phyloP scores from a whole-genome alignment of 2,329 filamentous ascomycete species.

The Trichoderma lentiforme region DNA sequence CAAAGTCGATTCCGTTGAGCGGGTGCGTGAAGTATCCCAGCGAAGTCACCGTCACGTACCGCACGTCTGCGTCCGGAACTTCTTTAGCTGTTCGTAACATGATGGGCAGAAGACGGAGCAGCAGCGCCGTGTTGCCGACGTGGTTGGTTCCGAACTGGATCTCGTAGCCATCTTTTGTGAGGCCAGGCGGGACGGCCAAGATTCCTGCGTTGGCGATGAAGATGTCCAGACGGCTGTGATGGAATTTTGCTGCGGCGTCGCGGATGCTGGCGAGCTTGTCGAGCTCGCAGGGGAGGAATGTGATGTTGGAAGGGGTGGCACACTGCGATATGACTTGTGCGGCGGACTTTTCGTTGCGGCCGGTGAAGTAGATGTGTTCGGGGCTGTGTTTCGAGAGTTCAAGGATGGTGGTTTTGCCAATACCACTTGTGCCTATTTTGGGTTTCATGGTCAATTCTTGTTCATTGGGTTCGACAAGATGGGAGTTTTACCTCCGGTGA shows the following conservation, averaged over 20 bases:
- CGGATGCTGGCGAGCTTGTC: constrained; percentile 30
- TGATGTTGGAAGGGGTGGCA: constrained; percentile 43
- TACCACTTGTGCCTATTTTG: constrained; percentile 42
- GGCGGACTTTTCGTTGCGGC: constrained; percentile 34
- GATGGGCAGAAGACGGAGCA: constrained; percentile 35
- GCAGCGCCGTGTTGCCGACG: constrained; percentile 46
- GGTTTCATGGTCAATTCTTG: constrained; percentile 45
- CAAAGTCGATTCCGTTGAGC: constrained; percentile 29
- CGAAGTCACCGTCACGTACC: constrained; percentile 26
- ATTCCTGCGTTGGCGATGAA: constrained; percentile 48
- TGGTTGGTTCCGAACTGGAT: constrained; percentile 49
- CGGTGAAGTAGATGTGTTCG: constrained; percentile 26
- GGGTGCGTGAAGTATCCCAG: constrained; percentile 29
- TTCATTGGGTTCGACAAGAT: not conserved
- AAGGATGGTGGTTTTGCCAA: constrained; percentile 56
- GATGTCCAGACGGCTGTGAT: constrained; percentile 39
- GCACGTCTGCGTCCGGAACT: constrained; percentile 25
- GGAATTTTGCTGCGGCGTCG: constrained; percentile 38
- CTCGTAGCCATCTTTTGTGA: constrained; percentile 47
- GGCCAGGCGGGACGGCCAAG: constrained; percentile 35
- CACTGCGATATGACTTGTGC: constrained; percentile 23
- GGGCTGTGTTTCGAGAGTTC: constrained; percentile 24
- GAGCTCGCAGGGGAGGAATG: constrained; percentile 32
- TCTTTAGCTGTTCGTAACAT: constrained; percentile 28
- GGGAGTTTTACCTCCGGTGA: constrained; percentile 62